Percentiles rank a stretch among this genome's conserved stretches.
These are phyloP conservation scores for Auriculariales sp. DNA, from an alignment of 768 basidiomycete genomes.

Conservation along the genomic window DNA sequence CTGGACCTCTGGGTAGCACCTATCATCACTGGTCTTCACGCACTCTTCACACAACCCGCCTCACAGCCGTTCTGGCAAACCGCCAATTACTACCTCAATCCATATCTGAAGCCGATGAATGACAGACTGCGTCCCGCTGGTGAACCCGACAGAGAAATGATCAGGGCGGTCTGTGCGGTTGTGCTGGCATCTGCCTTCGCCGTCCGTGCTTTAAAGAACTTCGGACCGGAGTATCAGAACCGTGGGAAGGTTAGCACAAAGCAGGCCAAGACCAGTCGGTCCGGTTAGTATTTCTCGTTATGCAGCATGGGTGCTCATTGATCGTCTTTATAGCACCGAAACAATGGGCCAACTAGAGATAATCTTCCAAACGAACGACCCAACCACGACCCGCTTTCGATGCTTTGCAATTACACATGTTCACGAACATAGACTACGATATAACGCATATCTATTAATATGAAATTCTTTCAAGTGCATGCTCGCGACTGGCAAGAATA, in stretches of 20 bases:
- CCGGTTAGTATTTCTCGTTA: too few relatives aligned
- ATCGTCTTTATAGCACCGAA: too few relatives aligned
- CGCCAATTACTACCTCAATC: conserved; percentile 7
- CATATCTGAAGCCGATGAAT: conserved; percentile 7
- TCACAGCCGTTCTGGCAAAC: conserved; percentile 49
- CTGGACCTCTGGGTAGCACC: conserved; percentile 81
- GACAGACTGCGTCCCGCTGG: conserved; percentile 12
- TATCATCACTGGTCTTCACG: conserved; percentile 59
- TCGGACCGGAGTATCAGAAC: conserved; percentile 14
- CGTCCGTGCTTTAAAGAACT: conserved; percentile 51
- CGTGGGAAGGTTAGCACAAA: background rate
- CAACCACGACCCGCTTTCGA: too few relatives aligned
- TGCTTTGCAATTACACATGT: too few relatives aligned
- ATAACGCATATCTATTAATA: too few relatives aligned
- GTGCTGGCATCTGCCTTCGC: conserved; percentile 48
- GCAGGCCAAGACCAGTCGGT: too few relatives aligned
- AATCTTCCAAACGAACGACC: too few relatives aligned
- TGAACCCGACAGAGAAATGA: conserved; percentile 45
- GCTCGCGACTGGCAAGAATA: too few relatives aligned
- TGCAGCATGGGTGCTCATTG: too few relatives aligned
- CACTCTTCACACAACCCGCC: conserved; percentile 61
- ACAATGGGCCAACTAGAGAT: too few relatives aligned
- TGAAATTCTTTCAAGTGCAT: too few relatives aligned
- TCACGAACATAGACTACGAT: too few relatives aligned
- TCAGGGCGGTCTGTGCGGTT: conserved; percentile 57